phyloP scores from a whole-genome alignment of 208 protist species.

The Leptomonas pyrrhocoris region DNA sequence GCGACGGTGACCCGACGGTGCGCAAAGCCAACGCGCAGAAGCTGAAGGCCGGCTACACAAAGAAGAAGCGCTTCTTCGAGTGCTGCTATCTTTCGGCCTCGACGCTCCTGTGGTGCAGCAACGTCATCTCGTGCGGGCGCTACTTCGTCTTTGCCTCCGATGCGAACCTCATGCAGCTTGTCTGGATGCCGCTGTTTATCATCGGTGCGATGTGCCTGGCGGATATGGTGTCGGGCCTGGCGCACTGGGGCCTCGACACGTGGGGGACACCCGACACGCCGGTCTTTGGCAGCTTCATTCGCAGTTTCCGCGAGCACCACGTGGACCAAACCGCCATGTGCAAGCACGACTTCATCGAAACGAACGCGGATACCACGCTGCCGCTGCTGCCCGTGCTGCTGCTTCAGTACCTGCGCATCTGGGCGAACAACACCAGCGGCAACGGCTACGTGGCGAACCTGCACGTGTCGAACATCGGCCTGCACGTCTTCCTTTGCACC shows the following conservation, averaged over 20 bases:
- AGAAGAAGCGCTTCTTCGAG: conserved; percentile 83
- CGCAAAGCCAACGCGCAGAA: conserved; percentile 81
- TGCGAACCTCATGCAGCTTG: conserved; percentile 61
- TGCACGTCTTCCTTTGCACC: conserved; percentile 73
- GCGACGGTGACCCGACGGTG: conserved; percentile 52
- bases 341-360: conserved; percentile 95
- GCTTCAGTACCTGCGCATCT: conserved; percentile 53
- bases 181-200: conserved; percentile 75
- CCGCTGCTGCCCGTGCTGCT: conserved; percentile 79
- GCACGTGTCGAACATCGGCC: conserved; percentile 57
- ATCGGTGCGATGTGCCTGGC: conserved; percentile 83
- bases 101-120: conserved; percentile 62
- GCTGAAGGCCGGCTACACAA: conserved; percentile 84
- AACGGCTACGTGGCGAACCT: conserved; percentile 68
- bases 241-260: conserved; percentile 94
- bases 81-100: conserved; percentile 76
- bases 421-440: conserved; percentile 34
- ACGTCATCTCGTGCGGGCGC: conserved; percentile 61
- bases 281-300: conserved; percentile 93
- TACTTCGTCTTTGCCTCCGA: conserved; percentile 76
- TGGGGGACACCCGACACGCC: conserved; percentile 92
- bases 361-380: conserved; percentile 94
- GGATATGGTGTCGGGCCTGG: conserved; percentile 91
- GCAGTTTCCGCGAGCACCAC: conserved; percentile 95
- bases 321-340: conserved; percentile 91